These are phyloP conservation scores for Cryptococcus sp. DNA, from an alignment of 1,284 basidiomycete species.

Conservation along the genomic window DNA sequence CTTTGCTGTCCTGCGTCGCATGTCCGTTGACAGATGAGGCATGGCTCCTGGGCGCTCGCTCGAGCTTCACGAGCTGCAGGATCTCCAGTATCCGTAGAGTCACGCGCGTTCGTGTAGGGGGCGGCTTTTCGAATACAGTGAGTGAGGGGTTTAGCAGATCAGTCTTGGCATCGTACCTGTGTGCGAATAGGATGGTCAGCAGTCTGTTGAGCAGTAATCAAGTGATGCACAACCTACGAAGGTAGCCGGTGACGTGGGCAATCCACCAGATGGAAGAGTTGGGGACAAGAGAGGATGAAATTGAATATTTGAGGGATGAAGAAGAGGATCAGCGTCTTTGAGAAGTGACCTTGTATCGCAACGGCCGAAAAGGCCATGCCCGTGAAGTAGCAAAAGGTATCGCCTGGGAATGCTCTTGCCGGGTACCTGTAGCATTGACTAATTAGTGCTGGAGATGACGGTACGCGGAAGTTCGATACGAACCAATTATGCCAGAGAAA, in stretches of 20 bases:
- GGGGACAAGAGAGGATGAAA: conserved; percentile 90
- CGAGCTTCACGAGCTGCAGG: conserved; percentile 69
- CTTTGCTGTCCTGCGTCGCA: neutral
- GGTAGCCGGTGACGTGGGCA: conserved; percentile 94
- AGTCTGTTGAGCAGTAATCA: neutral
- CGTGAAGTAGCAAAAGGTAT: conserved; percentile 96
- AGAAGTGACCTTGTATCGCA: conserved; percentile 94
- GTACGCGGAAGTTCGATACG: conserved; percentile 43
- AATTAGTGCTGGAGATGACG: neutral
- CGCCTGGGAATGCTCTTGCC: conserved; percentile 89
- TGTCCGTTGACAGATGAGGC: conserved; percentile 48
- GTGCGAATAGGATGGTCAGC: conserved; percentile 1
- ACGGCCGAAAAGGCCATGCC: conserved; percentile 98
- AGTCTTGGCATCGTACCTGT: conserved; percentile 70
- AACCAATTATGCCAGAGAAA: conserved; percentile 94
- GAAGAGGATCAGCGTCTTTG: conserved; percentile 93
- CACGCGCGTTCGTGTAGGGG: conserved; percentile 58
- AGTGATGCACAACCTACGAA: conserved; percentile 58
- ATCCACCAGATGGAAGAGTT: conserved; percentile 88
- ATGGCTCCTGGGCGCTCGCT: conserved; percentile 50
- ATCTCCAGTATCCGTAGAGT: conserved; percentile 63
- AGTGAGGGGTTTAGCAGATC: conserved; percentile 74
- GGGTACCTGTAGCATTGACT: conserved; percentile 73
- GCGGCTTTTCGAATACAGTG: conserved; percentile 61
- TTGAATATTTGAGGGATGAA: conserved; percentile 99